Conservation (phyloP, 352 stramenopile species). For the Globisporangium okanoganense region DNA sequence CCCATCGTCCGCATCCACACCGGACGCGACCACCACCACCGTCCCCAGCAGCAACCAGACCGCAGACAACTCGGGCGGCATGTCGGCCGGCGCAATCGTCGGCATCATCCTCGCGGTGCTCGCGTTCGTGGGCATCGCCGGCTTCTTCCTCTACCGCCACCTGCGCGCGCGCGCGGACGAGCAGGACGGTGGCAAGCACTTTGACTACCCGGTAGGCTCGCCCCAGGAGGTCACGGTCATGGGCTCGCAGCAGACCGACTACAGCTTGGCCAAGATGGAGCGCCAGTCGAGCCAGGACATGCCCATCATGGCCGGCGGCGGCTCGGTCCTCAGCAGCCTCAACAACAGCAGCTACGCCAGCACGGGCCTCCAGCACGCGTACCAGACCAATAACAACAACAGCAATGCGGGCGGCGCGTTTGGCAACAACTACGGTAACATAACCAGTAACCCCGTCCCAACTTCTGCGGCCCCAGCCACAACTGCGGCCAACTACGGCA, state of each 20-base stretch:
- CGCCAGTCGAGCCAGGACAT: conserved; percentile 19
- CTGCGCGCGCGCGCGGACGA: conserved; percentile 15
- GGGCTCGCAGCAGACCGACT: conserved; percentile 22
- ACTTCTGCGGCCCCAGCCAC: not conserved
- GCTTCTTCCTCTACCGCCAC: conserved; percentile 38
- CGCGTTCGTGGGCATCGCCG: conserved; percentile 25
- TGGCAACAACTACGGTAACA: conserved; percentile 10
- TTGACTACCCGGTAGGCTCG: conserved; percentile 33
- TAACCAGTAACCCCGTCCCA: not conserved
- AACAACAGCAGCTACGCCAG: conserved; percentile 13
- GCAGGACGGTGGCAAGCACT: conserved; percentile 17
- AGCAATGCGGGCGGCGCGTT: not conserved
- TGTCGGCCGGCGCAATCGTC: conserved; percentile 38
- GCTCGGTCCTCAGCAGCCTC: conserved; percentile 12
- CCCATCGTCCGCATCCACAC: not conserved
- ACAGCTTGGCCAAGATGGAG: conserved; percentile 18
- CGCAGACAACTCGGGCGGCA: conserved; percentile 14
- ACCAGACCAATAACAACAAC: conserved; percentile 14
- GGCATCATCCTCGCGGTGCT: conserved; percentile 42
- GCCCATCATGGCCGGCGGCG: conserved; percentile 14
- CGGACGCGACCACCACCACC: not conserved
- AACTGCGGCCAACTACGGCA: conserved; percentile 1
- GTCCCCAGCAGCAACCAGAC: not conserved
- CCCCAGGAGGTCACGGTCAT: conserved; percentile 16
- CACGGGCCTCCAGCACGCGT: conserved; percentile 5